A percentile compares a stretch with the other conserved stretches of the same genome.
phyloP scores from a whole-genome alignment of 495 filamentous ascomycete species.

The Talaromyces borbonicus region DNA sequence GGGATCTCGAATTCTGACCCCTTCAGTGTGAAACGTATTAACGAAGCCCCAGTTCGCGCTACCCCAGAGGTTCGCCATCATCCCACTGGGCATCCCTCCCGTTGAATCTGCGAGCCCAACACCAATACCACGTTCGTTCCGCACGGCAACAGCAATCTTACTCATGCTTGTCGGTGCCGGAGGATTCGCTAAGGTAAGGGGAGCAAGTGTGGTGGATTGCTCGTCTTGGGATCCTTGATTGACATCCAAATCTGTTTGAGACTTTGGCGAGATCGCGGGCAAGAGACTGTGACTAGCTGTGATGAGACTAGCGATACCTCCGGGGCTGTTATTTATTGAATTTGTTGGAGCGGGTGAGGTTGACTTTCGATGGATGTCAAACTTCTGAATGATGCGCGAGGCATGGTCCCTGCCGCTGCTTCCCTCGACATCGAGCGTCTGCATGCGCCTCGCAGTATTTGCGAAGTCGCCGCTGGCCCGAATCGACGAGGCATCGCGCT shows the following conservation, averaged over 20 bases:
- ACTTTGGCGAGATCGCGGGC: slow-evolving; percentile 30
- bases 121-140: slow-evolving; percentile 61
- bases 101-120: slow-evolving; percentile 48
- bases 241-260: slow-evolving; percentile 19
- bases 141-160: slow-evolving; percentile 73
- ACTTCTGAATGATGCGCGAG: slow-evolving; percentile 80
- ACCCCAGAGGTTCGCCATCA: slow-evolving; percentile 90
- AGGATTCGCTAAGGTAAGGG: slow-evolving; percentile 71
- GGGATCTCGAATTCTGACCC: slow-evolving; percentile 31
- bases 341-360: slow-evolving; percentile 37
- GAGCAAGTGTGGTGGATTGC: slow-evolving; percentile 61
- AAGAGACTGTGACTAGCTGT: slow-evolving; percentile 76
- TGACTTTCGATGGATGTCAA: slow-evolving; percentile 80
- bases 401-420: slow-evolving; percentile 66
- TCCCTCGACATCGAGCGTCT: slow-evolving; percentile 44
- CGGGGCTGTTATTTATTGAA: slow-evolving; percentile 30
- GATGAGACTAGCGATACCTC: slow-evolving; percentile 81
- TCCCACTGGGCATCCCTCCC: slow-evolving; percentile 66
- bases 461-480: slow-evolving; percentile 66
- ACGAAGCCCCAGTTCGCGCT: slow-evolving; percentile 74
- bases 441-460: slow-evolving; percentile 33
- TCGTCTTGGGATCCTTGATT: slow-evolving; percentile 28
- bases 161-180: slow-evolving; percentile 83
- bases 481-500: slow-evolving; percentile 43
- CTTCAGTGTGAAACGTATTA: slow-evolving; percentile 52